Evolutionary conservation across 176 grass and related monocot genomes (phyloP).

Genomic region (Pharus latifolius): DNA sequence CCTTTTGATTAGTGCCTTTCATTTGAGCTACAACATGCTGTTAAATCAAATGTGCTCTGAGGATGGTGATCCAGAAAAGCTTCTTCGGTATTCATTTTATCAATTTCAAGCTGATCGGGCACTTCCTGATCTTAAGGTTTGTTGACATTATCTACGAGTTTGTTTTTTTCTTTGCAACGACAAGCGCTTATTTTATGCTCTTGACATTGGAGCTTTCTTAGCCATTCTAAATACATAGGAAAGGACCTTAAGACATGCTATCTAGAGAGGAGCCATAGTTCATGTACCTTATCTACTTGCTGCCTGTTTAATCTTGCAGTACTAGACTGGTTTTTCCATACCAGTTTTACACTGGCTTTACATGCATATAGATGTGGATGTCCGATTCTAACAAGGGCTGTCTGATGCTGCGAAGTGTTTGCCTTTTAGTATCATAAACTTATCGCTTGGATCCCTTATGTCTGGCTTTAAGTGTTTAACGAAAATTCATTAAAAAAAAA

Average conservation of each 20-base stretch:
- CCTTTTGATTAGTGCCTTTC: conserved; percentile 33
- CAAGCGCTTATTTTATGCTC: not conserved
- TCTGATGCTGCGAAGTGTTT: no score
- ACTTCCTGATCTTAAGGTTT: conserved; percentile 53
- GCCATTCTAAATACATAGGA: not conserved
- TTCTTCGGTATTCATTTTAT: conserved; percentile 50
- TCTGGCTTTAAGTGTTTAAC: no score
- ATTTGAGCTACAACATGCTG: conserved; percentile 54
- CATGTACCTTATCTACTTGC: not conserved
- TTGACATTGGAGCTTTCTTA: not conserved
- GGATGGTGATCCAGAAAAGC: conserved; percentile 52
- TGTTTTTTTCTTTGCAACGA: not conserved
- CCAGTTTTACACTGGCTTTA: no score
- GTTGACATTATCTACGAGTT: not conserved
- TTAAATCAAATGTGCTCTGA: conserved; percentile 50
- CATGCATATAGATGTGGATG: no score
- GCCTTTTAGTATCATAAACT: no score
- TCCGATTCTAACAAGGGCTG: no score
- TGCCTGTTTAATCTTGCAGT: not conserved
- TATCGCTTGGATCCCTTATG: no score
- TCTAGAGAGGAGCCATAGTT: no score
- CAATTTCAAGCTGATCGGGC: conserved; percentile 50
- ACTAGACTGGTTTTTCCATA: no score
- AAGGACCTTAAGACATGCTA: no score
- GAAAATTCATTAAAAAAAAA: no score